A percentile compares a stretch with the other conserved stretches of the same genome.
These are phyloP conservation scores for Didymella lethalis DNA, from an alignment of 2,329 filamentous ascomycete species.

Conservation along the genomic window DNA sequence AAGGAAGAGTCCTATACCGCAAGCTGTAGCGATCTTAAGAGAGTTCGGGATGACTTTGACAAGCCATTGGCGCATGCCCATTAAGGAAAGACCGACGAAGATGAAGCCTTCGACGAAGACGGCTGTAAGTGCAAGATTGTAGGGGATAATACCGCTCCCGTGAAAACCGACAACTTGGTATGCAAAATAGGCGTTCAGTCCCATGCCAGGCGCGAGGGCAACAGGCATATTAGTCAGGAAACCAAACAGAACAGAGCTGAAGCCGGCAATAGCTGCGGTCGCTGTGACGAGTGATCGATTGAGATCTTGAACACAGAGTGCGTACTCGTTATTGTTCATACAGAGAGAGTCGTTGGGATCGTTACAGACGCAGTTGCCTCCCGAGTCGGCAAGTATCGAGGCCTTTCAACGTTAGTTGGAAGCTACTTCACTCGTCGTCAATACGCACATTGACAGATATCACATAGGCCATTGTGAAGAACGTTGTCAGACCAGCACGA, in stretches of 20 bases:
- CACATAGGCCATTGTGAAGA: slow-evolving; percentile 58
- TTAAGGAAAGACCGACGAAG: slow-evolving; percentile 78
- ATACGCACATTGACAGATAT: slow-evolving; percentile 42
- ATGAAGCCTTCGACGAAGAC: slow-evolving; percentile 89
- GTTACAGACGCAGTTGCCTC: slow-evolving; percentile 77
- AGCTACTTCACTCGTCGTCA: neutral
- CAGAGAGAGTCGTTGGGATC: slow-evolving; percentile 61
- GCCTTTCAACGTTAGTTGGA: slow-evolving; percentile 38
- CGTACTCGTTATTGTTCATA: slow-evolving; percentile 64
- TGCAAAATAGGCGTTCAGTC: slow-evolving; percentile 84
- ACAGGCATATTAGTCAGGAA: slow-evolving; percentile 75
- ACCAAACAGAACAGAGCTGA: slow-evolving; percentile 82
- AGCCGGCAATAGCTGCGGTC: slow-evolving; percentile 80
- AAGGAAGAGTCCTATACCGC: slow-evolving; percentile 85
- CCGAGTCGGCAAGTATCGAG: slow-evolving; percentile 61
- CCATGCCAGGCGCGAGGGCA: slow-evolving; percentile 52
- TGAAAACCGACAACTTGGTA: slow-evolving; percentile 82
- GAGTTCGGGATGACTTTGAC: slow-evolving; percentile 81
- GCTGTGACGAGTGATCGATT: slow-evolving; percentile 83
- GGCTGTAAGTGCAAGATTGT: slow-evolving; percentile 78
- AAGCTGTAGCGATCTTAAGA: slow-evolving; percentile 85
- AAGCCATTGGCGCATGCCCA: slow-evolving; percentile 87
- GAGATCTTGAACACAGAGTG: slow-evolving; percentile 65
- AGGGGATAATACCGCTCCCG: slow-evolving; percentile 76
- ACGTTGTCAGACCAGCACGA: slow-evolving; percentile 79